Conservation (phyloP, 73 alveolate genomes). For the Uronychia setigera region DNA sequence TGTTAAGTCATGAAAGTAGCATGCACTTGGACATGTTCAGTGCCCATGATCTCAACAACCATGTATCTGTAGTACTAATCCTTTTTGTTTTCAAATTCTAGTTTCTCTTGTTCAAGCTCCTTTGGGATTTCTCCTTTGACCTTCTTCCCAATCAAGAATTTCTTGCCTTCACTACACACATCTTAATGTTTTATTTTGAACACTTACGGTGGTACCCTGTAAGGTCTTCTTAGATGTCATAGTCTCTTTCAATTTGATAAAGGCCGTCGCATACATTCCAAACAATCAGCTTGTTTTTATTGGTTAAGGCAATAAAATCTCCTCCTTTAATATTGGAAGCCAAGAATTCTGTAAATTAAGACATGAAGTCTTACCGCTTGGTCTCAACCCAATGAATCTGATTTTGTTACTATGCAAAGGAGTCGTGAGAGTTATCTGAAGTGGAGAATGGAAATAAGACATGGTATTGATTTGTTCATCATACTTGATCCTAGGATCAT, state of each 20-base stretch:
- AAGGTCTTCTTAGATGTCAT: neutral
- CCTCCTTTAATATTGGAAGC: neutral
- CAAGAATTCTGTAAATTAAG: neutral
- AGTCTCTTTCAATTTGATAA: too few species aligned
- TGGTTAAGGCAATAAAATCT: neutral
- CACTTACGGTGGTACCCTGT: neutral
- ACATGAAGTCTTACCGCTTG: neutral
- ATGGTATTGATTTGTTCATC: neutral
- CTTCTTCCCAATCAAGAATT: neutral
- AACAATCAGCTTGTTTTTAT: neutral
- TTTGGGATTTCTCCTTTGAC: too few species aligned
- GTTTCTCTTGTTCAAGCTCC: neutral
- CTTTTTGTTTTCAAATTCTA: too few species aligned
- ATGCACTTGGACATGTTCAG: neutral
- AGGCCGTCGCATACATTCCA: neutral
- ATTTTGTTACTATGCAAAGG: neutral
- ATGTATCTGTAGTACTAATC: neutral
- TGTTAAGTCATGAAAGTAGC: neutral
- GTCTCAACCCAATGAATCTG: neutral
- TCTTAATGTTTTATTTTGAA: neutral
- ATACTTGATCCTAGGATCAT: neutral
- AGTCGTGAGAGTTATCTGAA: neutral
- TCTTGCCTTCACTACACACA: neutral
- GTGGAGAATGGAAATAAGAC: neutral
- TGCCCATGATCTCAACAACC: neutral